Evolutionary conservation across 306 rosid species (phyloP).

Genomic region (Trifolium pratense): DNA sequence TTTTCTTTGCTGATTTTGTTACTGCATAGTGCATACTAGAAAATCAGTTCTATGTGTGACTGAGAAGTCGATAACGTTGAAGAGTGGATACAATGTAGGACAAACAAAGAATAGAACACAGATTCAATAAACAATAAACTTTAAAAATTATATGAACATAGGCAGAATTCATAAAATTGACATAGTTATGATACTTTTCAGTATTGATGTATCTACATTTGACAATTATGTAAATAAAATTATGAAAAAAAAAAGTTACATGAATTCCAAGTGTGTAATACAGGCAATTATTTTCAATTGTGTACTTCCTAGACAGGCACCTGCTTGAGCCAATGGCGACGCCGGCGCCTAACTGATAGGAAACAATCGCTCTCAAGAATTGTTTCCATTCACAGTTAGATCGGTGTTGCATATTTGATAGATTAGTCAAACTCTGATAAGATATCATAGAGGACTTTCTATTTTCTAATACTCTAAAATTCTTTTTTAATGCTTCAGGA

Average conservation of each 20-base stretch:
- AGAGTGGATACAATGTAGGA: slow-evolving; percentile 11
- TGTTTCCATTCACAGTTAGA: too few relatives aligned
- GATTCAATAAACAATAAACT: background rate
- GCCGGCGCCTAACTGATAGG: too few relatives aligned
- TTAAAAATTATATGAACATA: background rate
- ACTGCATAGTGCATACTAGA: slow-evolving; percentile 1
- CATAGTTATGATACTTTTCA: background rate
- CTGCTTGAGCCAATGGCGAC: too few relatives aligned
- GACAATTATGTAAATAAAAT: too few relatives aligned
- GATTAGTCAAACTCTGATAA: slow-evolving; percentile 16
- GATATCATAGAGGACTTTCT: slow-evolving; percentile 25
- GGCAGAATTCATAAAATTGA: background rate
- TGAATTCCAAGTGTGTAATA: too few relatives aligned
- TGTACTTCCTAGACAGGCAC: too few relatives aligned
- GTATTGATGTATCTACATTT: background rate
- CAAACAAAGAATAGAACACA: background rate
- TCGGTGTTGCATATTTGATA: too few relatives aligned
- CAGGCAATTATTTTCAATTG: too few relatives aligned
- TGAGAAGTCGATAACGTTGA: background rate
- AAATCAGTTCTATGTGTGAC: slow-evolving; percentile 7
- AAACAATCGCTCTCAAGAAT: too few relatives aligned
- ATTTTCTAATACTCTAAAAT: slow-evolving; percentile 2
- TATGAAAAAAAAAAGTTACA: too few relatives aligned
- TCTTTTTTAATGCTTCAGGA: slow-evolving; percentile 54
- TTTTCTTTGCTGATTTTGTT: slow-evolving; percentile 23